Evolutionary conservation across 2,329 filamentous ascomycete species (phyloP).

Genomic region (Ceratocystis diversiconidia): DNA sequence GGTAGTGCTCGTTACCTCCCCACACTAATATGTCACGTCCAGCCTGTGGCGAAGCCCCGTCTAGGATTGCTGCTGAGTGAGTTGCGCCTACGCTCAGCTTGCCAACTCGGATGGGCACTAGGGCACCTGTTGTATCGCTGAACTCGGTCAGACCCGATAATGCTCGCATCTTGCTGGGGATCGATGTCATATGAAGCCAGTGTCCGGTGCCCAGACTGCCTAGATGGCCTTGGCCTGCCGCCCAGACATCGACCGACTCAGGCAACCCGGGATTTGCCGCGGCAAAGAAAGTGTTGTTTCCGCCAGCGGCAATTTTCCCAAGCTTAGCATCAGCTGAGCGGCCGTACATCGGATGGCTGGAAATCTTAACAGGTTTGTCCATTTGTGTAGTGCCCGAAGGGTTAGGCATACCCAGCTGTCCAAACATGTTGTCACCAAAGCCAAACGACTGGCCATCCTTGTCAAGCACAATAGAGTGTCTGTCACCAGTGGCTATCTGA

Average conservation of each 20-base stretch:
- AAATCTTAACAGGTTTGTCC: slow-evolving; percentile 6
- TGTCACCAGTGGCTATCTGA: slow-evolving; percentile 70
- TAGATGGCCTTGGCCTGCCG: slow-evolving; percentile 72
- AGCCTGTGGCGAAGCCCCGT: slow-evolving; percentile 50
- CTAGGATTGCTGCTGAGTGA: slow-evolving; percentile 70
- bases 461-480: slow-evolving; percentile 70
- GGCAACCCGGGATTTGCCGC: slow-evolving; percentile 34
- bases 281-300: slow-evolving; percentile 74
- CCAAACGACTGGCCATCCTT: slow-evolving; percentile 63
- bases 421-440: slow-evolving; percentile 82
- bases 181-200: slow-evolving; percentile 75
- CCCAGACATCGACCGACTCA: slow-evolving; percentile 65
- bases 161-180: slow-evolving; percentile 65
- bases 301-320: slow-evolving; percentile 58
- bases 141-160: slow-evolving; percentile 79
- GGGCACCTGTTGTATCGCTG: slow-evolving; percentile 53
- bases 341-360: slow-evolving; percentile 10
- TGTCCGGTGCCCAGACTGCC: slow-evolving; percentile 72
- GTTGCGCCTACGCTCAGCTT: slow-evolving; percentile 62
- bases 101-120: slow-evolving; percentile 65
- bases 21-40: slow-evolving; percentile 83
- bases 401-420: slow-evolving; percentile 75
- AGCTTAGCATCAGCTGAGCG: slow-evolving; percentile 8
- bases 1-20: slow-evolving; percentile 89
- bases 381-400: slow-evolving; percentile 42